Base-by-base conservation (phyloP, 176 grass and related monocot genomes). In the Dendrocalamus sinicus region DNA sequence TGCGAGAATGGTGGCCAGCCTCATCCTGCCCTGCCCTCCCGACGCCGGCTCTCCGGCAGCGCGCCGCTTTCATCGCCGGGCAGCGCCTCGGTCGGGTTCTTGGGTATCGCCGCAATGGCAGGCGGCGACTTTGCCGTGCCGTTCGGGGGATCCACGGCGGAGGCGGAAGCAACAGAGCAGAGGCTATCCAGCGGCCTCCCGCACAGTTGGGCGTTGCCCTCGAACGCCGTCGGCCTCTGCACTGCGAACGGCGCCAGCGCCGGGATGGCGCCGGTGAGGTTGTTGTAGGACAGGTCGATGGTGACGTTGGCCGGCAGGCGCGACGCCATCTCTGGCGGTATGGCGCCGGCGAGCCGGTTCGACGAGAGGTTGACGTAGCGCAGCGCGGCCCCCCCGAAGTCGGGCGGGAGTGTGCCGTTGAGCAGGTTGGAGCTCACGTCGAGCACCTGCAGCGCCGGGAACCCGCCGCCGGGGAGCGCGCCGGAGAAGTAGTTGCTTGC, bases 81-180 rank as follows among this genome's bases (percentile, higher is more conserved):
- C 5, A 93, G 78, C 43, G 48, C 32, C 58, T 87, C 81, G 45
- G 57, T 79, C 3, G 87, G 86, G 17, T 91, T 83, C 45, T 84
- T 90, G 7, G 96, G 96, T 6, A 99, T 94, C 51, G 92, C 96
- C 0, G 96, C 96, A 57, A 99, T 89, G 32, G 96, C 96, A 19
- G 96, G 93, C 13, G 96, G 96, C 35, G 88, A 93, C 51, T 94
- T 88, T 0, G 91, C 70, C 28, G 79, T 74, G 52, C 30, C 72
- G 9, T 83, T 91, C n/a, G 88, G 88, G 10, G 95, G 85, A 23
- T 87, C 82, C 17, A 66, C 89, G 9, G 58, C 58, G 4, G 86
- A 51, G 11, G 83, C 50, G 4, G 93, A 91, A 73, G 91, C 62
- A 41, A 88, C 90, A 5, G 88, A 83, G 82, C 96, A 99, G 63